Base-by-base conservation (phyloP, 2,329 filamentous ascomycete species). In the Ascochyta lentis region DNA sequence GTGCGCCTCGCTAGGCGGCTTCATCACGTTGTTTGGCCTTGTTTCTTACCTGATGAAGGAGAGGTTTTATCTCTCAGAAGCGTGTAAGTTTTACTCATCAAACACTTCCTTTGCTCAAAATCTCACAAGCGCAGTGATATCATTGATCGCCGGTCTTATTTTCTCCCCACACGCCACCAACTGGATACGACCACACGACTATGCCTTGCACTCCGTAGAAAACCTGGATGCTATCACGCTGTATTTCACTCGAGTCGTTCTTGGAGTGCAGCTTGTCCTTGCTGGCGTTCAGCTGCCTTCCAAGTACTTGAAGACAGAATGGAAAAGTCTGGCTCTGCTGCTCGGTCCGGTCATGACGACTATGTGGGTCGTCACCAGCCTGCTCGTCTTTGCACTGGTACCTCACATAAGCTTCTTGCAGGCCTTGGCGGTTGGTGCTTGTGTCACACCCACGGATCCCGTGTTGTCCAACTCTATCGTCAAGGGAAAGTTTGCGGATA, bases 1-100 rank as follows among this genome's bases (percentile, higher is more conserved):
- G 50, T 87, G 91, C 71, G 88, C 90, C 49, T 84, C 91, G 7
- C 77, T 96, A 12, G 93, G 93, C 13, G 93, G 91, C 1, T 97
- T 96, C 78, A 87, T 97, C 59, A 92, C 91, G 0, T 65, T 96
- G n/a, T 97, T 96, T 69, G 92, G 92, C 3, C 79, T 97, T 39
- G 91, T 97, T 0, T 96, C 92, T 0, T 96, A 92, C 71, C 83
- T 96, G 16, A 83, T 91, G 70, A 96, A 97, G 72, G 93, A 96
- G 78, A 89, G 87, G 54, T 94, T 91, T 71, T 96, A 96, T 73
- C 83, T 97, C 1, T 96, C 92, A 1, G 93, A 97, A 83, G 91
- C 93, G 49, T 80, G 91, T 94, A 80, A 73, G 89, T 85, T 19
- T 23, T 15, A 15, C 5, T n/a, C 24, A 27, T 13, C n/a, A 16